Conservation (phyloP, 352 stramenopile genomes). For the Blastocystis hominis region DNA sequence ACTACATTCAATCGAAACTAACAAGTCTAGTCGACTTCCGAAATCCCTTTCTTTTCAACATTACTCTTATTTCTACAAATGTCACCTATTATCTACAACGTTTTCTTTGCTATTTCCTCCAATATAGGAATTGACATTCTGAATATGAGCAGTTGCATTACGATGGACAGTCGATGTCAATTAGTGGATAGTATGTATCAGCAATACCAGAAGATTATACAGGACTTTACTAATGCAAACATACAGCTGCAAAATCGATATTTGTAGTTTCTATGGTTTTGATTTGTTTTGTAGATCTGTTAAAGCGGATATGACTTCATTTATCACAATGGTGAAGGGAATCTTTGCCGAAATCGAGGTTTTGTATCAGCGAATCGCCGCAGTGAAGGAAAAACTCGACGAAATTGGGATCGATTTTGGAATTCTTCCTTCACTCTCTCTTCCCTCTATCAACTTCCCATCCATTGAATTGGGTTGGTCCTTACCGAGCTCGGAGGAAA, state of each 20-base stretch:
- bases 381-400: neutral
- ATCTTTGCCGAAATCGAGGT: neutral
- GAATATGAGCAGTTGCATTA: neutral
- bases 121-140: neutral
- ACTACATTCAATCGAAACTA: neutral
- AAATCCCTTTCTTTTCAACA: neutral
- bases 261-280: neutral
- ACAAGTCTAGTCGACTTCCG: neutral
- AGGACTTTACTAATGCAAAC: neutral
- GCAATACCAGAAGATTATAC: neutral
- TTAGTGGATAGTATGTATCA: slow-evolving; percentile 22
- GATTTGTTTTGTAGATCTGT: neutral
- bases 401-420: neutral
- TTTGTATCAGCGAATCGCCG: neutral
- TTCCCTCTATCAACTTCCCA: slow-evolving; percentile 17
- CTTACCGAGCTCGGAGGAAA: neutral
- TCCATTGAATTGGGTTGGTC: neutral
- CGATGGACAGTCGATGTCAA: neutral
- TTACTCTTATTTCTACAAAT: neutral
- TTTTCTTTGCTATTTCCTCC: neutral
- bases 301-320: neutral
- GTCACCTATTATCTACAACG: neutral
- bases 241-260: neutral
- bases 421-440: neutral
- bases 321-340: neutral